Conservation (phyloP, 495 filamentous ascomycete species). For the Penicillium maclennaniae region DNA sequence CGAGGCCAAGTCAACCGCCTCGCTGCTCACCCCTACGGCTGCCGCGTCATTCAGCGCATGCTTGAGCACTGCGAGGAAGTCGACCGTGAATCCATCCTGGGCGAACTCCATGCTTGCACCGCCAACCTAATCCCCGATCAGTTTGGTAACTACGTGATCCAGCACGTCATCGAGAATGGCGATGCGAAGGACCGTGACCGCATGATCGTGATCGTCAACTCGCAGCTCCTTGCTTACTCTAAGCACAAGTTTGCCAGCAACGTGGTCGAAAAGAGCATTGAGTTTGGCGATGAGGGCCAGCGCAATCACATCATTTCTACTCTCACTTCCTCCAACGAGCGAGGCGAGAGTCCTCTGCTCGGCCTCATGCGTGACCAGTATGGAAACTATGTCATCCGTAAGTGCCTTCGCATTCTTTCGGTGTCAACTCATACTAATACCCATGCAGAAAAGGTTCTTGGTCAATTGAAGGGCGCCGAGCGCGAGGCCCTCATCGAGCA, state of each 20-base stretch:
- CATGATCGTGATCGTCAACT: conserved; percentile 70
- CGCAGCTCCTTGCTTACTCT: conserved; percentile 67
- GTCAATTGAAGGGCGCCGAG: conserved; percentile 62
- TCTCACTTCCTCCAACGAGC: conserved; percentile 56
- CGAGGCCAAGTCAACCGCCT: conserved; percentile 72
- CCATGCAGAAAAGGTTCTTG: conserved; percentile 70
- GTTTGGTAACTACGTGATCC: conserved; percentile 95
- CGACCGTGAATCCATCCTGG: conserved; percentile 66
- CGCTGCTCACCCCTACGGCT: conserved; percentile 80
- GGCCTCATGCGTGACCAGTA: conserved; percentile 85
- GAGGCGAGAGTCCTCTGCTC: conserved; percentile 64
- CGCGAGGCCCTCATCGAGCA: conserved; percentile 62
- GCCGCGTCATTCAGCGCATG: conserved; percentile 90
- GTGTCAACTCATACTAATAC: conserved; percentile 13
- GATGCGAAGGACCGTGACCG: conserved; percentile 66
- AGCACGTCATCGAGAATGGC: conserved; percentile 87
- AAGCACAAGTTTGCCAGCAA: conserved; percentile 98
- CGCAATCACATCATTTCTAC: conserved; percentile 65
- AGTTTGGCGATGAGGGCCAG: conserved; percentile 65
- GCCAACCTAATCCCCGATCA: conserved; percentile 75
- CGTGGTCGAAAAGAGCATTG: conserved; percentile 93
- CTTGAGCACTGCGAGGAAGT: conserved; percentile 76
- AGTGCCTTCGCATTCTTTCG: conserved; percentile 34
- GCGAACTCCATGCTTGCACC: conserved; percentile 74
- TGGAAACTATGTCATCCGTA: conserved; percentile 97